phyloP scores from a whole-genome alignment of 139 green algal genomes.

The Haematococcus sp. region DNA sequence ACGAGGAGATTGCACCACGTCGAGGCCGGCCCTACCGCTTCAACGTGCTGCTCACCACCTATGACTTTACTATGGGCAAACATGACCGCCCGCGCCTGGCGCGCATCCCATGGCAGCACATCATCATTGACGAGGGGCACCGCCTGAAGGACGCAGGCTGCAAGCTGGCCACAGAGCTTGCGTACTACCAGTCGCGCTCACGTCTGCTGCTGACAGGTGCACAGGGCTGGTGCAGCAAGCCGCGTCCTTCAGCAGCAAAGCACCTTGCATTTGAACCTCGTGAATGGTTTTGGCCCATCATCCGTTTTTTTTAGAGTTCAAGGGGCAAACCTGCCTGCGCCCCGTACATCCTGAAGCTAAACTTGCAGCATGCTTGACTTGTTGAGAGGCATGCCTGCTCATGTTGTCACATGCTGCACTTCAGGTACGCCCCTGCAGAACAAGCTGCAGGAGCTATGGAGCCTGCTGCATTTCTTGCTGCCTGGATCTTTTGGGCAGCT shows the following conservation, averaged over 20 bases:
- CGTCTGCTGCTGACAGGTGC: constrained; percentile 70
- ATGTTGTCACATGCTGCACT: too few relatives aligned
- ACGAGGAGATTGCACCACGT: constrained; percentile 17
- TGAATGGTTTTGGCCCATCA: neutral
- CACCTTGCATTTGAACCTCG: too few relatives aligned
- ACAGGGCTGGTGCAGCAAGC: neutral
- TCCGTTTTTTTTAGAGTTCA: neutral
- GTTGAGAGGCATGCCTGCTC: too few relatives aligned
- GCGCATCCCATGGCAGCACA: constrained; percentile 19
- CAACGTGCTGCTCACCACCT: constrained; percentile 98
- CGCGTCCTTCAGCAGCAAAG: too few relatives aligned
- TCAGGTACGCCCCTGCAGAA: constrained; percentile 45
- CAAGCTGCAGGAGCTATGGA: constrained; percentile 92
- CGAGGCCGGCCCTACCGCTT: constrained; percentile 67
- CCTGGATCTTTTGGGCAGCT: constrained; percentile 76
- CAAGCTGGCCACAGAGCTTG: constrained; percentile 65
- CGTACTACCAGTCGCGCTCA: constrained; percentile 19
- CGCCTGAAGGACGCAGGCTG: constrained; percentile 90
- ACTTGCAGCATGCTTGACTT: too few relatives aligned
- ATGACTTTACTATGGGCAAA: constrained; percentile 97
- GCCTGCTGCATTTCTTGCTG: constrained; percentile 93
- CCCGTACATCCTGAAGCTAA: too few relatives aligned
- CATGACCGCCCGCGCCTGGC: constrained; percentile 39
- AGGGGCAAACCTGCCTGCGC: constrained; percentile 61
- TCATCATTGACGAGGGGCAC: constrained; percentile 98